Evolutionary conservation across 2,329 filamentous ascomycete species (phyloP).

Genomic region (Fusarium tupiense): DNA sequence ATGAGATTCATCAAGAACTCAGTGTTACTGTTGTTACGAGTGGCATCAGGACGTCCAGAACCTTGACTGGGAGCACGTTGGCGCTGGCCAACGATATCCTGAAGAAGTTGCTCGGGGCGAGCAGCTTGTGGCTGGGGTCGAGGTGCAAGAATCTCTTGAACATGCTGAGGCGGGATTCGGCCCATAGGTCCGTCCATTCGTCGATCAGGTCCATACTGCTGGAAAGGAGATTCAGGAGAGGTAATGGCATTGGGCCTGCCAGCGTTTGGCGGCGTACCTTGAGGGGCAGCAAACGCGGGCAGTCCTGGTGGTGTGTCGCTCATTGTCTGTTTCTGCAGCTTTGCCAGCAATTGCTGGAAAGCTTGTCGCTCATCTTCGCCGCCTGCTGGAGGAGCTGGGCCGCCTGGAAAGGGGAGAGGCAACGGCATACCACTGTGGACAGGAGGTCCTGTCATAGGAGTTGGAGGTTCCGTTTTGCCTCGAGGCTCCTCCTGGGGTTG

Average conservation of each 20-base stretch:
- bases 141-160: slow-evolving; percentile 64
- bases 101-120: slow-evolving; percentile 68
- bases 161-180: slow-evolving; percentile 51
- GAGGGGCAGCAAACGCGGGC: slow-evolving; percentile 56
- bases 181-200: slow-evolving; percentile 54
- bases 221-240: slow-evolving; percentile 59
- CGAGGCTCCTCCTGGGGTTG: slow-evolving; percentile 61
- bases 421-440: slow-evolving; percentile 22
- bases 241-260: slow-evolving; percentile 52
- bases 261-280: slow-evolving; percentile 41
- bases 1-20: slow-evolving; percentile 89
- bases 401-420: slow-evolving; percentile 25
- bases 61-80: slow-evolving; percentile 64
- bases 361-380: slow-evolving; percentile 82
- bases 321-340: slow-evolving; percentile 73
- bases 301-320: slow-evolving; percentile 57
- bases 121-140: slow-evolving; percentile 61
- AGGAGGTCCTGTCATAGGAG: slow-evolving; percentile 50
- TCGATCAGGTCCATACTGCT: slow-evolving; percentile 57
- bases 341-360: slow-evolving; percentile 83
- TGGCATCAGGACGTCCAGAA: slow-evolving; percentile 55
- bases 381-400: slow-evolving; percentile 47
- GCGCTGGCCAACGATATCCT: slow-evolving; percentile 69
- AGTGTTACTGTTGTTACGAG: slow-evolving; percentile 71
- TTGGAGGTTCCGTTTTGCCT: slow-evolving; percentile 60